Evolutionary conservation across 1,284 basidiomycete genomes (phyloP).

Genomic region (Microbotryomycetes sp.): DNA sequence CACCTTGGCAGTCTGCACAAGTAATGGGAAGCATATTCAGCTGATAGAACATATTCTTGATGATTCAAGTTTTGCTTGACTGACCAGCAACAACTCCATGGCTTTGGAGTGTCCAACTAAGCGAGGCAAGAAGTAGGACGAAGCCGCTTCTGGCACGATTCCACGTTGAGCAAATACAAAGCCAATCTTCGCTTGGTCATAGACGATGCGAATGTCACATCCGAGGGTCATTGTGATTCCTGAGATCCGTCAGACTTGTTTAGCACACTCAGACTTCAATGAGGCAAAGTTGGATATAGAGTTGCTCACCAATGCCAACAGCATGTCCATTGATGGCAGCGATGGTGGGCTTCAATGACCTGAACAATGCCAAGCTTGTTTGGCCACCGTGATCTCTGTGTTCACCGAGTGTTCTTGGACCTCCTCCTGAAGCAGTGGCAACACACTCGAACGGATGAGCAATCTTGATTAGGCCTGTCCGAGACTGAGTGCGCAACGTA

Average conservation of each 20-base stretch:
- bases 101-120: constrained; percentile 13
- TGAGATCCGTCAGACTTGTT: neutral
- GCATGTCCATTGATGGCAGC: constrained; percentile 18
- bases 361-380: neutral
- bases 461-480: neutral
- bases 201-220: constrained; percentile 11
- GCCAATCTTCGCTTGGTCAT: constrained; percentile 12
- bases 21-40: neutral
- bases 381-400: constrained; percentile 6
- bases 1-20: neutral
- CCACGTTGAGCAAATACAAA: constrained; percentile 19
- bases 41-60: neutral
- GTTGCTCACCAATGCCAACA: constrained; percentile 10
- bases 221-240: constrained; percentile 17
- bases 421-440: neutral
- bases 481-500: neutral
- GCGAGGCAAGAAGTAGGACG: constrained; percentile 13
- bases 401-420: neutral
- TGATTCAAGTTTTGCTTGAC: neutral
- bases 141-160: constrained; percentile 13
- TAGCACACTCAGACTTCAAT: neutral
- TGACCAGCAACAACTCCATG: constrained; percentile 16
- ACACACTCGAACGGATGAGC: constrained; percentile 1
- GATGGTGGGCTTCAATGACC: constrained; percentile 10
- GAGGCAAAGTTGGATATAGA: neutral